phyloP scores from a whole-genome alignment of 2,329 filamentous ascomycete species.

The Fusarium sp. region DNA sequence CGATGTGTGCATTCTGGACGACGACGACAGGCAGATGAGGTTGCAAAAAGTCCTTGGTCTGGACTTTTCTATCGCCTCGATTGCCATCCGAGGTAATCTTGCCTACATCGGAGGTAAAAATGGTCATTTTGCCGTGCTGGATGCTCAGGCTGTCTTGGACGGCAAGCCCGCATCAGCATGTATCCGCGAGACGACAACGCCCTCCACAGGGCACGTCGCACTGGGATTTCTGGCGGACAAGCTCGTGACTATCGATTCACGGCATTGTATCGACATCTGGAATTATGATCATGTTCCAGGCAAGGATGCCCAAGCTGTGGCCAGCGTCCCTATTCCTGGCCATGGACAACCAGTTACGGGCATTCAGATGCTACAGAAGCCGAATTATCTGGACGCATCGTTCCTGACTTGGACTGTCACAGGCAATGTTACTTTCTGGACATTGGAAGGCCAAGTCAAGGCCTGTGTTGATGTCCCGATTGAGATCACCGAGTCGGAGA shows the following conservation, averaged over 20 bases:
- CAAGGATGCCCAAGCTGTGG: constrained; percentile 51
- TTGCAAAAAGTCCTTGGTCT: constrained; percentile 74
- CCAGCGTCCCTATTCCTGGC: constrained; percentile 70
- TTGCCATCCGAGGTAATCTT: constrained; percentile 69
- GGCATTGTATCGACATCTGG: constrained; percentile 80
- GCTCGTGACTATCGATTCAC: constrained; percentile 80
- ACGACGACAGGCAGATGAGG: constrained; percentile 77
- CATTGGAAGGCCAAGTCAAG: constrained; percentile 75
- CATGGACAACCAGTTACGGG: constrained; percentile 78
- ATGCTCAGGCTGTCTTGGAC: constrained; percentile 62
- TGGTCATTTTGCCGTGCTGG: constrained; percentile 67
- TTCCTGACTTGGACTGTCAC: constrained; percentile 92
- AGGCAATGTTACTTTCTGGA: constrained; percentile 87
- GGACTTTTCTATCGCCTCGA: constrained; percentile 76
- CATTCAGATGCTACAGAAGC: constrained; percentile 72
- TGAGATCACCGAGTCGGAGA: constrained; percentile 67
- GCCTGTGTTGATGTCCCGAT: constrained; percentile 75
- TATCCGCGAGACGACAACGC: constrained; percentile 53
- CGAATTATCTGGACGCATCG: constrained; percentile 72
- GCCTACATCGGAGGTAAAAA: constrained; percentile 78
- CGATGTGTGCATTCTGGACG: constrained; percentile 89
- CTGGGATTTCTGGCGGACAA: constrained; percentile 76
- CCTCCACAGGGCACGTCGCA: constrained; percentile 67
- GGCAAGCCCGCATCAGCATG: constrained; percentile 51
- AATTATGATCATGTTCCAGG: constrained; percentile 59